phyloP scores from a whole-genome alignment of 306 rosid species.

The Glycine tomentella region DNA sequence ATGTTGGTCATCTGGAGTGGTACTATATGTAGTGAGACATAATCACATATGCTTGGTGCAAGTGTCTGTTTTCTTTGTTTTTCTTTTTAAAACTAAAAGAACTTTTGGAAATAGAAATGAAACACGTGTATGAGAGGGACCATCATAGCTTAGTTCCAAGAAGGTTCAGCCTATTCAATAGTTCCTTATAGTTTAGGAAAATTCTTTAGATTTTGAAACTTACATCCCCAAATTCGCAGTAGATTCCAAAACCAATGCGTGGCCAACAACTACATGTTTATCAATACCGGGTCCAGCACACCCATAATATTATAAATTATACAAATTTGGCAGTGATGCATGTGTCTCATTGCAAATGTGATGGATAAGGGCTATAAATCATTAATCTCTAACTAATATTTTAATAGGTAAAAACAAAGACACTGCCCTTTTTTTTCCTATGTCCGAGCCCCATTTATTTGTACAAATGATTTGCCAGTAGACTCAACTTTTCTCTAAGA shows the following conservation, averaged over 20 bases:
- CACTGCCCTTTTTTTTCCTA: background rate
- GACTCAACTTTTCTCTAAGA: background rate
- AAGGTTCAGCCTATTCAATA: too few species aligned
- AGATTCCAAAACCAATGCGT: constrained; percentile 25
- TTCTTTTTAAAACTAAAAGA: background rate
- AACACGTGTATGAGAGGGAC: background rate
- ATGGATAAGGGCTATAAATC: constrained; percentile 12
- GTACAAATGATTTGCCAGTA: background rate
- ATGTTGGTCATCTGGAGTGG: background rate
- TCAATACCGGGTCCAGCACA: constrained; percentile 26
- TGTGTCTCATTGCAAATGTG: background rate
- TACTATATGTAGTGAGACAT: background rate
- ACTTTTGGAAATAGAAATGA: background rate
- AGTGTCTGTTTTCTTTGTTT: background rate
- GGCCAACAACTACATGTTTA: constrained; percentile 15
- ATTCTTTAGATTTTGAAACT: constrained; percentile 26
- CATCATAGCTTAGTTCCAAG: too few species aligned
- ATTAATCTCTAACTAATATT: background rate
- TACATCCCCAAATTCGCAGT: constrained; percentile 14
- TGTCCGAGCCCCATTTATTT: background rate
- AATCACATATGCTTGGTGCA: background rate
- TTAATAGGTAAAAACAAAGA: constrained; percentile 28
- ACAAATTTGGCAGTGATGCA: constrained; percentile 9
- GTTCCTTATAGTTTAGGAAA: background rate
- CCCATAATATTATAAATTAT: constrained; percentile 22